Conservation (phyloP, 108 stramenopile species). For the Skeletonema tropicum region DNA sequence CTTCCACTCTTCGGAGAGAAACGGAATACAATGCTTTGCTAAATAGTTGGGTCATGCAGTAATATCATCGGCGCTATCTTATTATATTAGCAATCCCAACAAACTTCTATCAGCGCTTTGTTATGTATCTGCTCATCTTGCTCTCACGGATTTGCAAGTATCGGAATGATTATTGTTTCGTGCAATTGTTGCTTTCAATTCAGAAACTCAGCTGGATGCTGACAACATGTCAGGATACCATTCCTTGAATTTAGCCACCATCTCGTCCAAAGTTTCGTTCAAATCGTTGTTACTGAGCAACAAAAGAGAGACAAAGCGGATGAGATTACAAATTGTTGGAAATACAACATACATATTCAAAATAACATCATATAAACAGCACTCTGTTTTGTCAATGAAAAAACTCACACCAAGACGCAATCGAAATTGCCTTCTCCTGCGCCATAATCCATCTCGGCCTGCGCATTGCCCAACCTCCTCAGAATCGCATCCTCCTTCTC, state of each 20-base stretch:
- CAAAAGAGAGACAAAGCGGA: background rate
- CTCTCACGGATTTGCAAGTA: no score
- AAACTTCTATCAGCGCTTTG: background rate
- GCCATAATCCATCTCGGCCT: slow-evolving; percentile 92
- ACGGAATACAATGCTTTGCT: no score
- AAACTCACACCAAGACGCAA: slow-evolving; percentile 53
- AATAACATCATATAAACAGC: background rate
- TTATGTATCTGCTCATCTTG: no score
- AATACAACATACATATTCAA: background rate
- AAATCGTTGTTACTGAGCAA: slow-evolving; percentile 76
- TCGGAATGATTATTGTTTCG: background rate
- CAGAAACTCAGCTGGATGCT: no score
- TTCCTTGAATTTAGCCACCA: slow-evolving; percentile 59
- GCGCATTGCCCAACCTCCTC: slow-evolving; percentile 83
- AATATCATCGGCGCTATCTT: no score
- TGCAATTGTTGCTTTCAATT: background rate
- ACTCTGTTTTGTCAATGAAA: slow-evolving; percentile 39
- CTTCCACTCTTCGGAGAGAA: no score
- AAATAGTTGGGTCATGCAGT: no score
- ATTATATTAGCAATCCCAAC: background rate
- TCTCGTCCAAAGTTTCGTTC: slow-evolving; percentile 61
- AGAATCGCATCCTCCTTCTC: slow-evolving; percentile 88
- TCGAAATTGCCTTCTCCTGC: slow-evolving; percentile 68
- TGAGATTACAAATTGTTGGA: background rate
- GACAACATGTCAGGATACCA: slow-evolving; percentile 73